Conservation (phyloP, 2,329 filamentous ascomycete genomes). For the Apiospora kogelbergensis region DNA sequence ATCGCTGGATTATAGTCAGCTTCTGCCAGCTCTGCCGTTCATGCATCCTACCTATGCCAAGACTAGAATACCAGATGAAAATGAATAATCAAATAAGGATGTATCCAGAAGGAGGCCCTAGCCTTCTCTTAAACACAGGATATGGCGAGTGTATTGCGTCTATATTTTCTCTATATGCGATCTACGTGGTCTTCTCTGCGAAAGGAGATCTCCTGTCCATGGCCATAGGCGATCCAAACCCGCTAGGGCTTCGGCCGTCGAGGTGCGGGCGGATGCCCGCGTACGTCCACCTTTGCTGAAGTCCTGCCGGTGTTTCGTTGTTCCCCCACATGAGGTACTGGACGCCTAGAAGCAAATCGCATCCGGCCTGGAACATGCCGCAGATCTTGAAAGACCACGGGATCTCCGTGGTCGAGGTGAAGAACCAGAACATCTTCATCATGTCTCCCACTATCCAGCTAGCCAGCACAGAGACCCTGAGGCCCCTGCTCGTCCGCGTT, state of each 20-base stretch:
- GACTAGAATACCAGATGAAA: neutral
- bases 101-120: neutral
- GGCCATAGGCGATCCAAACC: constrained; percentile 37
- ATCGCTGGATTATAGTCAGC: neutral
- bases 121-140: neutral
- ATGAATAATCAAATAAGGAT: neutral
- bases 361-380: constrained; percentile 76
- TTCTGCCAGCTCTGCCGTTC: neutral
- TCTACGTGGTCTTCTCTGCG: constrained; percentile 30
- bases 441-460: constrained; percentile 79
- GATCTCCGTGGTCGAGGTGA: constrained; percentile 67
- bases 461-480: constrained; percentile 71
- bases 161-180: constrained; percentile 15
- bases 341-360: constrained; percentile 71
- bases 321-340: constrained; percentile 73
- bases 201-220: constrained; percentile 39
- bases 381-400: constrained; percentile 81
- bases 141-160: neutral
- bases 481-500: constrained; percentile 71
- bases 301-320: constrained; percentile 35
- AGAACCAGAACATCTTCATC: constrained; percentile 89
- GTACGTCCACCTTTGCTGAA: constrained; percentile 27
- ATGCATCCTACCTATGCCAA: neutral
- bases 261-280: constrained; percentile 29
- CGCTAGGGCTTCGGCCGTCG: constrained; percentile 33